These are phyloP conservation scores for Kernera saxatilis DNA, from an alignment of 345 rosid species.

Conservation along the genomic window DNA sequence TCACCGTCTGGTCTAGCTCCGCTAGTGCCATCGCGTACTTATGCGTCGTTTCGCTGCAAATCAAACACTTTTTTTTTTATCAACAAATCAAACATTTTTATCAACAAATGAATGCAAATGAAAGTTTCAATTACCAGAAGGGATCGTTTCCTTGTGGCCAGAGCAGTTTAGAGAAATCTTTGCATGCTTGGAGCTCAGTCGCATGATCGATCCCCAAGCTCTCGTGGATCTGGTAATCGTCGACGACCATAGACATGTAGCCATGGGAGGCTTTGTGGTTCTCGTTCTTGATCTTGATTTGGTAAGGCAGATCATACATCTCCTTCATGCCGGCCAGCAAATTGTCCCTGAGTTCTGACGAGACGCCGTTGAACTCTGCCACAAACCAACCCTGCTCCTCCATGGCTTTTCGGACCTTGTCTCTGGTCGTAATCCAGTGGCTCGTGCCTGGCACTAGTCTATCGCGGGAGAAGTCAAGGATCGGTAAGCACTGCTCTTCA, in stretches of 20 bases:
- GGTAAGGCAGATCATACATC: slow-evolving; percentile 55
- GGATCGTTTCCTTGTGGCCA: slow-evolving; percentile 62
- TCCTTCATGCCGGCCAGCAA: slow-evolving; percentile 41
- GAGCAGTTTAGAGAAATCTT: slow-evolving; percentile 48
- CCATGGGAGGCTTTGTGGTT: slow-evolving; percentile 57
- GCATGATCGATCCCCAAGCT: slow-evolving; percentile 67
- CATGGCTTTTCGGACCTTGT: slow-evolving; percentile 44
- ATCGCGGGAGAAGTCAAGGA: slow-evolving; percentile 22
- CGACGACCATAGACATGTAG: slow-evolving; percentile 55
- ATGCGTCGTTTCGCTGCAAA: slow-evolving; percentile 28
- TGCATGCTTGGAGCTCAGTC: slow-evolving; percentile 34
- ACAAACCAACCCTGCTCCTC: slow-evolving; percentile 67
- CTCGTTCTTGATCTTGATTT: slow-evolving; percentile 51
- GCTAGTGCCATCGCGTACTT: slow-evolving; percentile 39
- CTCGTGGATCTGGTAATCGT: slow-evolving; percentile 59
- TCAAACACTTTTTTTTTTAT: too few species aligned
- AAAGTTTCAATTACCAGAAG: too few species aligned
- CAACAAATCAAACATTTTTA: background rate
- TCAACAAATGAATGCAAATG: too few species aligned
- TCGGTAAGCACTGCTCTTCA: slow-evolving; percentile 15
- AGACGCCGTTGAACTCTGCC: slow-evolving; percentile 33
- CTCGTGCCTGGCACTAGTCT: slow-evolving; percentile 41
- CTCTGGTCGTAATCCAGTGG: slow-evolving; percentile 36
- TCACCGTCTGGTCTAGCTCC: slow-evolving; percentile 42
- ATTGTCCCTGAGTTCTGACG: slow-evolving; percentile 27